These are phyloP conservation scores for Fistulina hepatica DNA, from an alignment of 1,284 basidiomycete genomes.

Conservation along the genomic window DNA sequence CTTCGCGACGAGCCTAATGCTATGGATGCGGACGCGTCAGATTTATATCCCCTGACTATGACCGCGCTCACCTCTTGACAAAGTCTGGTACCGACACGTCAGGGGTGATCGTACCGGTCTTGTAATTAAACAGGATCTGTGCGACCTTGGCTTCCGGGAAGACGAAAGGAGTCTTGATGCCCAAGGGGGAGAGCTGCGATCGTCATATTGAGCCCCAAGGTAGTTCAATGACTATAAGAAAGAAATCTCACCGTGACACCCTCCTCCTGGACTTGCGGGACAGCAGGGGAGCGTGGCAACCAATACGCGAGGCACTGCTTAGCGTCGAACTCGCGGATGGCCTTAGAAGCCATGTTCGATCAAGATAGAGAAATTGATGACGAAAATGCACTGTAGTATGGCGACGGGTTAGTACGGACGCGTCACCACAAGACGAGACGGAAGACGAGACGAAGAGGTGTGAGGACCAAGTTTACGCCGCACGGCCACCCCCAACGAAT, in stretches of 20 bases:
- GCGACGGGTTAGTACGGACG: too few relatives aligned
- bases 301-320: conserved; percentile 92
- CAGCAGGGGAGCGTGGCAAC: conserved; percentile 75
- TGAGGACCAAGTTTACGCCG: too few relatives aligned
- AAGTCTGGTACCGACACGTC: conserved; percentile 47
- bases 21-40: conserved; percentile 35
- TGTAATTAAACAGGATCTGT: conserved; percentile 81
- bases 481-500: too few relatives aligned
- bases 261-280: conserved; percentile 23
- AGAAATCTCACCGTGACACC: too few relatives aligned
- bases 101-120: conserved; percentile 71
- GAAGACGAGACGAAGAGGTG: too few relatives aligned
- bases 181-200: conserved; percentile 34
- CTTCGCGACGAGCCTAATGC: conserved; percentile 83
- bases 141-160: conserved; percentile 66
- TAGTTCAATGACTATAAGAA: too few relatives aligned
- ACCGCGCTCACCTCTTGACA: conserved; percentile 34
- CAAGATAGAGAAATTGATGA: conserved; percentile 10
- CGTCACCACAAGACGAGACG: too few relatives aligned
- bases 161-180: conserved; percentile 35
- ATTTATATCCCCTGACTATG: conserved; percentile 24
- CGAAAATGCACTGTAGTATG: too few relatives aligned
- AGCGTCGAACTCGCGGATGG: conserved; percentile 90
- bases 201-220: too few relatives aligned
- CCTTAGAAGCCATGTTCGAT: conserved; percentile 27